These are phyloP conservation scores for Xylaria sp. DNA, from an alignment of 495 filamentous ascomycete species.

Conservation along the genomic window DNA sequence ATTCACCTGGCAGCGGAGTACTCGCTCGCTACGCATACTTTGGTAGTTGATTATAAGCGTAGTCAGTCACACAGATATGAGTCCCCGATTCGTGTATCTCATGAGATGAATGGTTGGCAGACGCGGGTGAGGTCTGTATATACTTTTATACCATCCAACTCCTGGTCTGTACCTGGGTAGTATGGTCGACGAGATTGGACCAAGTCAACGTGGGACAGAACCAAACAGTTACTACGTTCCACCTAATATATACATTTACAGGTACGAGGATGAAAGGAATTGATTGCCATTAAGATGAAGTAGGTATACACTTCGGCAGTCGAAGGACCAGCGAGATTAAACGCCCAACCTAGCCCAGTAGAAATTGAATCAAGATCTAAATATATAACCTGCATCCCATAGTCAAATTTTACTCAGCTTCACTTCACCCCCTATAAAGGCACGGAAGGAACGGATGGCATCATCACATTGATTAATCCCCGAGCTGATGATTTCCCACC, in stretches of 20 bases:
- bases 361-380: too few species aligned
- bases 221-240: not conserved
- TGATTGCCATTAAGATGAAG: too few species aligned
- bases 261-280: not conserved
- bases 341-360: too few species aligned
- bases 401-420: not conserved
- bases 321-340: not conserved
- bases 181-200: not conserved
- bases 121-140: too few species aligned
- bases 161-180: not conserved
- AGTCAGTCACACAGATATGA: too few species aligned
- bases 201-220: not conserved
- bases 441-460: not conserved
- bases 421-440: not conserved
- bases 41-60: too few species aligned
- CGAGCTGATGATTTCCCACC: not conserved
- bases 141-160: too few species aligned
- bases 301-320: not conserved
- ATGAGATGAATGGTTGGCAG: too few species aligned
- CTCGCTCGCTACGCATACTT: too few species aligned
- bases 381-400: not conserved
- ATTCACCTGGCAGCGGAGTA: not conserved
- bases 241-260: not conserved
- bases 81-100: too few species aligned
- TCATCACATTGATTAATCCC: not conserved